phyloP scores from a whole-genome alignment of 2,329 filamentous ascomycete species.

The Dryadomyces quercivorus region DNA sequence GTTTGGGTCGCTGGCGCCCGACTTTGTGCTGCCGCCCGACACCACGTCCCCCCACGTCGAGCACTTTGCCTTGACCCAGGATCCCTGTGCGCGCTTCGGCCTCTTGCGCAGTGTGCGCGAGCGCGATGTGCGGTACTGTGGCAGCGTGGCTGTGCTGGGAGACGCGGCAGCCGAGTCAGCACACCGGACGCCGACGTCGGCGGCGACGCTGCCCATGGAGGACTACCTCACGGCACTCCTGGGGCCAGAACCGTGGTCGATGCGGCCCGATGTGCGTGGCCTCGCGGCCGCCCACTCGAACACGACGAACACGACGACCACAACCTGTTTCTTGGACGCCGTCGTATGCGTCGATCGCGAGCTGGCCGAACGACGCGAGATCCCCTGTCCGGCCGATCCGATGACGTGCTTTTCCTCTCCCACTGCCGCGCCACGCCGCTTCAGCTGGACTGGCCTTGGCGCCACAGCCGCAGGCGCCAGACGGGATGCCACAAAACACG shows the following conservation, averaged over 20 bases:
- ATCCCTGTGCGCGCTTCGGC: slow-evolving; percentile 26
- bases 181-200: neutral
- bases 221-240: slow-evolving; percentile 26
- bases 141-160: slow-evolving; percentile 25
- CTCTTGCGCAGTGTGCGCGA: slow-evolving; percentile 23
- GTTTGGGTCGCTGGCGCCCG: slow-evolving; percentile 26
- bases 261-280: slow-evolving; percentile 7
- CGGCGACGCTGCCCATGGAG: slow-evolving; percentile 13
- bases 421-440: slow-evolving; percentile 10
- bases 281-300: too few relatives aligned
- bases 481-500: neutral
- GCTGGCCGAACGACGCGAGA: slow-evolving; percentile 28
- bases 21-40: slow-evolving; percentile 21
- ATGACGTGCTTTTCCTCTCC: slow-evolving; percentile 14
- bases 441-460: slow-evolving; percentile 29
- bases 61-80: slow-evolving; percentile 22
- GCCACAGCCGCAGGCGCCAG: slow-evolving; percentile 15
- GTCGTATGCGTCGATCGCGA: slow-evolving; percentile 26
- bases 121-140: slow-evolving; percentile 24
- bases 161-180: neutral
- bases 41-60: slow-evolving; percentile 19
- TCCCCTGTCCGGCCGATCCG: slow-evolving; percentile 17
- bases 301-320: neutral
- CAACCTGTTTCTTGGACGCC: slow-evolving; percentile 18
- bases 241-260: slow-evolving; percentile 15